Evolutionary conservation across 179 eudicot species (phyloP).

Genomic region (Beta lomatogona): DNA sequence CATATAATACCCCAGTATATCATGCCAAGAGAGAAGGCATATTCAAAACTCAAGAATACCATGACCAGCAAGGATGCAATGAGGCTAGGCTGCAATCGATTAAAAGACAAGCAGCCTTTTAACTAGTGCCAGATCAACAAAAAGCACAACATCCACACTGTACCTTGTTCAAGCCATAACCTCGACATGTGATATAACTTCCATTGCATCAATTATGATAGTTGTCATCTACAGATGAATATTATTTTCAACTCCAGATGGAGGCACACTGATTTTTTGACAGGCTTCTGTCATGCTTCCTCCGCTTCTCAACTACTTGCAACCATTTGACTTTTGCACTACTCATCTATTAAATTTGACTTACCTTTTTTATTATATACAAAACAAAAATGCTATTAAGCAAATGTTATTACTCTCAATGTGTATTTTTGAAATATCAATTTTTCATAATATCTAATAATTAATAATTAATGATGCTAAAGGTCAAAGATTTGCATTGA

Average conservation of each 20-base stretch:
- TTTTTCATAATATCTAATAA: too few relatives aligned
- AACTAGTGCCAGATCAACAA: constrained; percentile 1
- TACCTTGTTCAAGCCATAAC: background rate
- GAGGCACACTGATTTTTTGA: background rate
- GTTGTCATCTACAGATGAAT: background rate
- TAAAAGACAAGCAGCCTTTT: background rate
- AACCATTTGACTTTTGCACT: too few relatives aligned
- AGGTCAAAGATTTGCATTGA: too few relatives aligned
- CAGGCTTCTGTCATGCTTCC: background rate
- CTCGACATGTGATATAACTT: background rate
- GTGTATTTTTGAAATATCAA: too few relatives aligned
- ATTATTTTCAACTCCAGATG: background rate
- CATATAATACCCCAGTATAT: constrained; percentile 12
- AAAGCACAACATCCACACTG: constrained; percentile 4
- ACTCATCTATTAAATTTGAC: too few relatives aligned
- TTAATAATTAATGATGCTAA: too few relatives aligned
- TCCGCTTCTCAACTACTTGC: too few relatives aligned
- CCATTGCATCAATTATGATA: constrained; percentile 6
- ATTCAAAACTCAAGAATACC: constrained; percentile 12
- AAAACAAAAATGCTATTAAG: too few relatives aligned
- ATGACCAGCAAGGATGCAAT: constrained; percentile 8
- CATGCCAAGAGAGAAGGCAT: constrained; percentile 2
- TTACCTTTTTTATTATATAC: too few relatives aligned
- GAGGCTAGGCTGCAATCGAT: background rate
- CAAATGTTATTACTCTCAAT: too few relatives aligned